Conservation (phyloP, 768 basidiomycete species). For the Xerocomus spinulosus region DNA sequence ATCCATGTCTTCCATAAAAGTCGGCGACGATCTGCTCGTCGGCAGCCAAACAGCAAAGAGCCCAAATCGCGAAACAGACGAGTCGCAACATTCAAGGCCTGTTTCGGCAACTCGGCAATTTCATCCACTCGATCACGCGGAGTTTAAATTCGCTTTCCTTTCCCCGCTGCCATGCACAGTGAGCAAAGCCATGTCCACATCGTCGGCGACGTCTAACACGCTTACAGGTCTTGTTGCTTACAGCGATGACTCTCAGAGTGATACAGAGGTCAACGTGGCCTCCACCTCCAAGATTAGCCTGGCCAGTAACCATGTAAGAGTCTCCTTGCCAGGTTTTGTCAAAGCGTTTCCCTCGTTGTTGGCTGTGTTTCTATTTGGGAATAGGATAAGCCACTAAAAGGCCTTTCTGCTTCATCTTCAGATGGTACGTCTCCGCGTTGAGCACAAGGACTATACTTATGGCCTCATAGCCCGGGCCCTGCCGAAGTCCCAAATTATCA, state of each 20-base stretch:
- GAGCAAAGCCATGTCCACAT: slow-evolving; percentile 11
- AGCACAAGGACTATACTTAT: neutral
- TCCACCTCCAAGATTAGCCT: slow-evolving; percentile 23
- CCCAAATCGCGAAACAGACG: slow-evolving; percentile 35
- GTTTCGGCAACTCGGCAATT: slow-evolving; percentile 27
- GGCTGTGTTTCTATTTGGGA: slow-evolving; percentile 55
- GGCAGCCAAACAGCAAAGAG: slow-evolving; percentile 26
- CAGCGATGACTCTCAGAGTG: slow-evolving; percentile 60
- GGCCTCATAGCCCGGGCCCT: slow-evolving; percentile 35
- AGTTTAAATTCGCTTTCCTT: slow-evolving; percentile 17
- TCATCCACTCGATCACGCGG: slow-evolving; percentile 7
- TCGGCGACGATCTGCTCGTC: slow-evolving; percentile 38
- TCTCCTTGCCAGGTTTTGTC: slow-evolving; percentile 36
- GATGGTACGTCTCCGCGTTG: slow-evolving; percentile 21
- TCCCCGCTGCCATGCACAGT: slow-evolving; percentile 27
- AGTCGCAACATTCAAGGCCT: slow-evolving; percentile 27
- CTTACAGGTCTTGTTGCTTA: slow-evolving; percentile 56
- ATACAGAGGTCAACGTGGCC: slow-evolving; percentile 42
- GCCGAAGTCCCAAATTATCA: slow-evolving; percentile 55
- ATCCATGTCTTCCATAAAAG: slow-evolving; percentile 44
- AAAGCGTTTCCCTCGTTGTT: slow-evolving; percentile 62
- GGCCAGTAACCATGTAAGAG: slow-evolving; percentile 56
- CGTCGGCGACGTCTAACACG: slow-evolving; percentile 2
- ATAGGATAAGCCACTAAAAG: slow-evolving; percentile 57
- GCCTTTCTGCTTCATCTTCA: slow-evolving; percentile 20